A percentile compares a stretch with the other conserved stretches of the same genome.
Evolutionary conservation across 1,284 basidiomycete genomes (phyloP).

Genomic region (Peniophora sp.): DNA sequence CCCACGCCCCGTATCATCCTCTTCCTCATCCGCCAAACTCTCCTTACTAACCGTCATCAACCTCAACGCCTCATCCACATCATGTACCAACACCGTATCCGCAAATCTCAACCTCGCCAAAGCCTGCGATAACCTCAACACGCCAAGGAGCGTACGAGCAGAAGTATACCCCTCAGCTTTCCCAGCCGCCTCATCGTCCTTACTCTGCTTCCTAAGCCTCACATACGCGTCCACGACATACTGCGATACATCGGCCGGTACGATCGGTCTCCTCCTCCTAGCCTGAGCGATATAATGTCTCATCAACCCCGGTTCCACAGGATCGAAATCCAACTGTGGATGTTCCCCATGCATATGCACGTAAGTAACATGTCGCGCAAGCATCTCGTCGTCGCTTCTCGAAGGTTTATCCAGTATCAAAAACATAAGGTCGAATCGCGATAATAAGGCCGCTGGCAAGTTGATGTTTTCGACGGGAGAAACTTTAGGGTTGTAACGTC

Average conservation of each 20-base stretch:
- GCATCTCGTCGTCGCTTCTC: slow-evolving; percentile 90
- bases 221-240: slow-evolving; percentile 97
- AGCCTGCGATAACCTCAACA: slow-evolving; percentile 92
- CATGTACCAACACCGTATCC: slow-evolving; percentile 71
- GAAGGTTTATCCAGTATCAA: slow-evolving; percentile 95
- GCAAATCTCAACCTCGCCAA: slow-evolving; percentile 88
- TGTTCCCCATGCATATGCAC: slow-evolving; percentile 96
- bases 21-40: slow-evolving; percentile 75
- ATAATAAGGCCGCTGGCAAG: slow-evolving; percentile 91
- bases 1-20: slow-evolving; percentile 50
- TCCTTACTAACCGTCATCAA: slow-evolving; percentile 97
- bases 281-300: slow-evolving; percentile 95
- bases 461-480: slow-evolving; percentile 99
- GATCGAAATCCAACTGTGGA: slow-evolving; percentile 78
- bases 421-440: slow-evolving; percentile 95
- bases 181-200: slow-evolving; percentile 86
- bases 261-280: slow-evolving; percentile 82
- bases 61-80: slow-evolving; percentile 95
- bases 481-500: slow-evolving; percentile 95
- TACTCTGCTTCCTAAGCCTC: slow-evolving; percentile 85
- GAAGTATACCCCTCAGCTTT: slow-evolving; percentile 93
- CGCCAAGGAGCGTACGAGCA: slow-evolving; percentile 92
- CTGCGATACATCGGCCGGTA: slow-evolving; percentile 81
- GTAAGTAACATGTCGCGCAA: slow-evolving; percentile 95
- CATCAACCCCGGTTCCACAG: slow-evolving; percentile 84